Evolutionary conservation across 352 stramenopile genomes (phyloP), one percentile per base, ranked within the genome.

Genomic region (Peronospora farinosa): DNA sequence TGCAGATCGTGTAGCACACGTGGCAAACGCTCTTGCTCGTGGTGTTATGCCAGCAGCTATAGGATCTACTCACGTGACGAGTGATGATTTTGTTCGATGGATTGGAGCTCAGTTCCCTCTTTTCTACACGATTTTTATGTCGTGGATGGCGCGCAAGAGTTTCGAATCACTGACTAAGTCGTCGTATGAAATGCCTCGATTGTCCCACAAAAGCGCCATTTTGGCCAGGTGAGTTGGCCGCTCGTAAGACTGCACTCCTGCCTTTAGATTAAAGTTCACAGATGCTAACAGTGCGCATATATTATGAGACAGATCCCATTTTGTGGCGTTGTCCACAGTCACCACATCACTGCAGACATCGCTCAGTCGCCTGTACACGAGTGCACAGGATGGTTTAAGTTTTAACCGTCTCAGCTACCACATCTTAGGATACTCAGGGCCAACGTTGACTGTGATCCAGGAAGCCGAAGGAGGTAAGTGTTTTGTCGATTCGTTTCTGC

Each of bases 351-450:
- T 90, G 9, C 83, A 93, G 62, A 68, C 65, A 9, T 21, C 57
- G 2, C 63, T 91, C 0, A 67, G 69, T 49, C 78, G 83, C 7
- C 43, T 93, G 17, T 93, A 93, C 57, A 93, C 83, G 4, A 93
- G 77, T 44, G 49, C 74, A 2, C 67, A 92, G 43, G 77, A 93
- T 47, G 83, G 83, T 11, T 40, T 93, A 37, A 92, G 80, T 39
- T 93, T 88, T 47, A 93, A 93, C 45, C 78, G 83, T 4, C 42
- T 93, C 5, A 85, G 76, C 43, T 88, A 86, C 27, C 83, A 93
- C 47, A 67, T 92, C 21, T 51, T 93, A 38, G 83, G 83, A 5
- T 93, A 93, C 63, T 73, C 74, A 19, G 80, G 78, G 0, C 59
- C 79, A 11, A 93, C 83, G 7, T 45, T 93, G 6, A 67, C 78